Conservation (phyloP, 225 moss, liverwort and hornwort genomes). For the Ulota crispa region DNA sequence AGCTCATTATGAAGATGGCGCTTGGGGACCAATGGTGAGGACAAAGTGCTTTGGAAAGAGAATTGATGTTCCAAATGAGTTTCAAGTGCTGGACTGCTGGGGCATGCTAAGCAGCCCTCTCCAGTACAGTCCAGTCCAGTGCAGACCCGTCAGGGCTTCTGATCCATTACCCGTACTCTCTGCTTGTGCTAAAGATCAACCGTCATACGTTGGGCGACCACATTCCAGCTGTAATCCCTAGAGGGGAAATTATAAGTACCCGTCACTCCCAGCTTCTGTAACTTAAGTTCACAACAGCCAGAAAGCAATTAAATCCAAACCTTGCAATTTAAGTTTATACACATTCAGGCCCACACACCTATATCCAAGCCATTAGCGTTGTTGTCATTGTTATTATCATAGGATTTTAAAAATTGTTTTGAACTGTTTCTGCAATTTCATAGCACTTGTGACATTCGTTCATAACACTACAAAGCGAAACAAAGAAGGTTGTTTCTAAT, state of each 20-base stretch:
- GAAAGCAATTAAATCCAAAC: background rate
- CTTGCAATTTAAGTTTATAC: background rate
- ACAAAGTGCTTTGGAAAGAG: background rate
- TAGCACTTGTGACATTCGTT: too few relatives aligned
- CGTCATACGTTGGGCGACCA: background rate
- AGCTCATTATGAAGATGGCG: too few relatives aligned
- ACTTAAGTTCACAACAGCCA: background rate
- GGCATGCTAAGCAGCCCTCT: too few relatives aligned
- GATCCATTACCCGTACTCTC: background rate
- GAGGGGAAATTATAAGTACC: rapidly evolving
- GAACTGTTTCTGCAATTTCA: too few relatives aligned
- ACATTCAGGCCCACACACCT: too few relatives aligned
- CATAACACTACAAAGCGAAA: too few relatives aligned
- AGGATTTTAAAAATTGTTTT: too few relatives aligned
- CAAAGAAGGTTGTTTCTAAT: too few relatives aligned
- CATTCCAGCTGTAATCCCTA: background rate
- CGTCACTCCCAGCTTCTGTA: background rate
- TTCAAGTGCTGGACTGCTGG: background rate
- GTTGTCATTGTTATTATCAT: too few relatives aligned
- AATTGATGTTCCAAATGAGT: conserved; percentile 14
- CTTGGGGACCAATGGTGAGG: background rate
- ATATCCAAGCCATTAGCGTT: too few relatives aligned
- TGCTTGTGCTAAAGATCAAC: conserved; percentile 8
- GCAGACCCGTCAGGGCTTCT: background rate
- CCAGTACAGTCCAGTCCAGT: background rate